Base-by-base conservation (phyloP, 305 asterid genomes). In the Fraxinus dipetala region DNA sequence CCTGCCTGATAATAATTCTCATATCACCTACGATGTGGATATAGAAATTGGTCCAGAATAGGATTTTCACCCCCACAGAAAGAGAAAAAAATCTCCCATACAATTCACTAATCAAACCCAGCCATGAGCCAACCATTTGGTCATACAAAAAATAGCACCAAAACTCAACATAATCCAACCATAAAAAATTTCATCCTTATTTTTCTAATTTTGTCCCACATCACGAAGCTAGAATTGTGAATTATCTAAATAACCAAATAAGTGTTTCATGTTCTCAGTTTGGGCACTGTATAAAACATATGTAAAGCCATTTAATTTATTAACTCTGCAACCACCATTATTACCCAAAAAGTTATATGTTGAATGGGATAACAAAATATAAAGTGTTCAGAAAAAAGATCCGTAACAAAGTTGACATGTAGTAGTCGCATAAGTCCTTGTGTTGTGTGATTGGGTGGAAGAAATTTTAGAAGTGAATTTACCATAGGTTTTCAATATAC, bases 401-500 rank as follows among this genome's bases (percentile, higher is more conserved):
- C 22, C 75, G 6, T 31, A 69, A 69, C 1, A 69, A 69, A 69
- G 34, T 61, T 69, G 38, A 69, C 75, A 30, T 69, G 38, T 5
- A 69, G 20, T 5, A 69, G 38, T 43, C 14, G 20, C 61, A 54
- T 14, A 63, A 26, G 38, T 72, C 63, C 48, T 82, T 36, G 38
- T 28, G 56, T n/a, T 16, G 75, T 35, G n/a, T 40, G 59, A 5
- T 22, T 35, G 48, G 0, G 24, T 31, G 36, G 56, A 76, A 31
- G 76, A 72, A 75, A 77, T 11, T 22, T 18, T 48, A 84, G 72
- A 78, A 74, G 69, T 63, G 51, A 22, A 48, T 48, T 78, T 91
- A 95, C 99, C 99, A 24, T 94, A 91, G 63, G 89, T 88, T 86
- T 83, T 87, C 74, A 90, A 83, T 86, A 91, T 87, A 84, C 84